Evolutionary conservation across 108 stramenopile species (phyloP), one percentile per base, ranked within the genome.

Genomic region (Craspedostauros australis): DNA sequence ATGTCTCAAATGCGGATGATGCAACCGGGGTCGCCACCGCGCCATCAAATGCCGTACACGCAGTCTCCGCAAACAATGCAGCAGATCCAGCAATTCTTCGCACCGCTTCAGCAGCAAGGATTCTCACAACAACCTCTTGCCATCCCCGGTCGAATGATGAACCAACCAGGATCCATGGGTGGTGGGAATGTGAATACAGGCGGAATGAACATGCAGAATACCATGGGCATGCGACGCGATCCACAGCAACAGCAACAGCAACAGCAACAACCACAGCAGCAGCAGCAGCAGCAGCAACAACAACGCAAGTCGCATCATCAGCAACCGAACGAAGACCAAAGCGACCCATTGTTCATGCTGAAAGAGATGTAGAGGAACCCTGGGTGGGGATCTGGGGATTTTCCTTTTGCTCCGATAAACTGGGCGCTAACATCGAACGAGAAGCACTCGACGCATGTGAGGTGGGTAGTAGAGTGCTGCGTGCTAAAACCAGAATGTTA

Each of bases 291-390:
- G 14, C 12, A n/a, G 49, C 5, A 51, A 54, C 34, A 12, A 12
- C 33, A 53, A 54, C 32, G 6, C 15, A 19, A 7, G 18, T 18
- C 27, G 30, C 29, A 59, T 34, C 2, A 47, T 43, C n/a, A 33
- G n/a, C 6, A 22, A 29, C 18, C 20, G 46, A 29, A 59, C n/a
- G 66, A 67, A 37, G 49, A 62, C 12, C 56, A 67, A 32, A 57
- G 45, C 28, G 66, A 67, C 54, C 66, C 66, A 4, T 43, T 67
- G 40, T 67, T 67, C 36, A 58, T 67, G 66, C 40, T 67, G 30
- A 57, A 66, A 37, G 47, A 66, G 7, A 57, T 57, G 49, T 54
- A 54, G 26, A n/a, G n/a, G n/a, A n/a, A n/a, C n/a, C n/a, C n/a
- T n/a, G n/a, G n/a, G n/a, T n/a, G n/a, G n/a, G n/a, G n/a, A n/a